A percentile compares a stretch with the other conserved stretches of the same genome.
These are phyloP conservation scores for Aspergillus fructus DNA, from an alignment of 2,329 filamentous ascomycete genomes.

Conservation along the genomic window DNA sequence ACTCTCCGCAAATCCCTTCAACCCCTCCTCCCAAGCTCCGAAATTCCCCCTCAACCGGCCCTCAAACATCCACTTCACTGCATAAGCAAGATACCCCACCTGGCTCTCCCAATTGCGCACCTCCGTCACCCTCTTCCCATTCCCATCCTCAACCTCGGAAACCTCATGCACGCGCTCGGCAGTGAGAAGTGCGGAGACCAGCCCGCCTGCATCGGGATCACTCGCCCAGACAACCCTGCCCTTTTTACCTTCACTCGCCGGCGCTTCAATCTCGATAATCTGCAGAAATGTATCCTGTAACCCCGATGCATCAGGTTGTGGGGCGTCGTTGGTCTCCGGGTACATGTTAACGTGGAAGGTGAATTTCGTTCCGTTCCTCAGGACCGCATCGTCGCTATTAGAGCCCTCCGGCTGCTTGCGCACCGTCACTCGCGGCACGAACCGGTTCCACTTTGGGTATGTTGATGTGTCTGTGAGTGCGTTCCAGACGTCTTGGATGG, in stretches of 20 bases:
- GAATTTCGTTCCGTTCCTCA: constrained; percentile 44
- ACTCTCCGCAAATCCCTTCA: constrained; percentile 35
- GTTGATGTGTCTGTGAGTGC: constrained; percentile 46
- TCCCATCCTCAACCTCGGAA: constrained; percentile 29
- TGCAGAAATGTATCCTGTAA: constrained; percentile 17
- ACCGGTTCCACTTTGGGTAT: constrained; percentile 50
- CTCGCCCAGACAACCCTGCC: constrained; percentile 31
- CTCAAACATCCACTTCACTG: constrained; percentile 44
- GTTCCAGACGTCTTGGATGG: constrained; percentile 44
- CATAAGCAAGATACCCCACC: constrained; percentile 42
- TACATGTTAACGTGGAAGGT: constrained; percentile 47
- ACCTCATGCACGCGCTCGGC: constrained; percentile 52
- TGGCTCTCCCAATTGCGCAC: constrained; percentile 49
- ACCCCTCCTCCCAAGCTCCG: constrained; percentile 40
- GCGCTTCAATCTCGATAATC: constrained; percentile 36
- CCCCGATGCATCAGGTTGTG: constrained; percentile 24
- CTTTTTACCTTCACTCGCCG: constrained; percentile 11
- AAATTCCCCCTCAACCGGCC: constrained; percentile 38
- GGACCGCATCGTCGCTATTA: constrained; percentile 7
- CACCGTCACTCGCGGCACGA: constrained; percentile 47
- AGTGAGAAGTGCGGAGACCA: constrained; percentile 37
- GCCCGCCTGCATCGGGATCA: constrained; percentile 29
- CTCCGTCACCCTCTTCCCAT: constrained; percentile 27
- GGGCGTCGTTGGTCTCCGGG: constrained; percentile 23
- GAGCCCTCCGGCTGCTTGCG: constrained; percentile 36